Conservation (phyloP, 345 rosid species). For the Pseudoturritis turrita region DNA sequence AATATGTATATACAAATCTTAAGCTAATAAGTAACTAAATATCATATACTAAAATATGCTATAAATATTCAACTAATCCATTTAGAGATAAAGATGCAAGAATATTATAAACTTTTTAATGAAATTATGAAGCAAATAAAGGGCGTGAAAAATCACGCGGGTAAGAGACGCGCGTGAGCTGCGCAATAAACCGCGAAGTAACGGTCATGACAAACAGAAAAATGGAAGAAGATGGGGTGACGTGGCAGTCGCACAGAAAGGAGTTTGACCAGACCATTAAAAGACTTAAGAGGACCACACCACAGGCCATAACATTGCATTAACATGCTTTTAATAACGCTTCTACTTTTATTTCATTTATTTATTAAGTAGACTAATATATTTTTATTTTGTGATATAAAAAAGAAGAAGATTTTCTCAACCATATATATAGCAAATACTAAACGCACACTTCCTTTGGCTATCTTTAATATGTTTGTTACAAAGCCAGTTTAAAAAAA, state of each 20-base stretch:
- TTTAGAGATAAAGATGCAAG: background rate
- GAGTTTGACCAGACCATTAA: slow-evolving; percentile 26
- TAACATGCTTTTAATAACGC: slow-evolving; percentile 10
- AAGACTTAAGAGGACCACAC: slow-evolving; percentile 19
- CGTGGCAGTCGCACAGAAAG: slow-evolving; percentile 18
- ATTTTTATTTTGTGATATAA: background rate
- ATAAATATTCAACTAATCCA: background rate
- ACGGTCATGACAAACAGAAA: slow-evolving; percentile 21
- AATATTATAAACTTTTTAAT: background rate
- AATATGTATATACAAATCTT: too few species aligned
- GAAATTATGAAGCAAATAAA: background rate
- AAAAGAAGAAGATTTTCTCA: background rate
- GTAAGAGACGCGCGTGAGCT: slow-evolving; percentile 2
- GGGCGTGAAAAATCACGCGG: background rate
- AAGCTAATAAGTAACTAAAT: too few species aligned
- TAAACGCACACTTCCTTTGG: background rate
- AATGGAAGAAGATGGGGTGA: slow-evolving; percentile 8
- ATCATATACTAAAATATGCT: too few species aligned
- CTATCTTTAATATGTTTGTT: background rate
- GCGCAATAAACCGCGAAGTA: background rate
- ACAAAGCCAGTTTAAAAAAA: background rate
- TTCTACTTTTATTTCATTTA: background rate
- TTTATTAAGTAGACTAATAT: background rate
- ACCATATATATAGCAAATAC: background rate
- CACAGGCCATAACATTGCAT: background rate